Base-by-base conservation (phyloP, 345 rosid genomes). In the Acer yangbiense region DNA sequence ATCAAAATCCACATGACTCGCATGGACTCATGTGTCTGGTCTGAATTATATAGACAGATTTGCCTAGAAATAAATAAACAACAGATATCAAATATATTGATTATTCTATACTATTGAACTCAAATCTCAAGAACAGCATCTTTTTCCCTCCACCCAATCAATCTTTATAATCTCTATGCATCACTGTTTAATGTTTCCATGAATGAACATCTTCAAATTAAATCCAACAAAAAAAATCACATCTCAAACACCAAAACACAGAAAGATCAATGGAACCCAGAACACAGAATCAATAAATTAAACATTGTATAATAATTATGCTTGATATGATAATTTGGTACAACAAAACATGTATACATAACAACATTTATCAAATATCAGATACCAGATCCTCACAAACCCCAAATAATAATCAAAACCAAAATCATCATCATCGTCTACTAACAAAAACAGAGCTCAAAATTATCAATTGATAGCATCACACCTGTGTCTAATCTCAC, bases 401-500 rank as follows among this genome's bases (percentile, higher is more conserved):
- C 76, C 20, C n/a, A 7, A 72, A 50, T 55, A 82, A 70, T 73
- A 75, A 78, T 71, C n/a, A 65, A 73, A 71, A 60, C 60, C 43
- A 25, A 48, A 61, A 35, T 50, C 62, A 75, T 35, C 25, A 46
- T 63, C 82, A 29, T 29, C 35, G 3, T 35, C 39, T 35, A 4
- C 39, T 35, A 4, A 35, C 39, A 35, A 35, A 35, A 35, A 35
- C 39, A 35, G 39, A 35, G 39, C 6, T 35, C 39, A 35, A 35
- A 35, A 35, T 0, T 35, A 4, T 35, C 6, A 35, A 55, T 95
- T 95, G 55, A 89, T 71, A 6, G 97, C 94, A 85, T 93, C 97
- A 76, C 99, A 95, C 86, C 92, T 92, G 83, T 83, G 93, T 80
- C 99, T 87, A 81, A 93, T 89, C 90, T 95, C 99, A 7, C 99